Evolutionary conservation across 1,284 basidiomycete species (phyloP), one percentile per base, ranked within the genome.

Genomic region (Abortiporus biennis): DNA sequence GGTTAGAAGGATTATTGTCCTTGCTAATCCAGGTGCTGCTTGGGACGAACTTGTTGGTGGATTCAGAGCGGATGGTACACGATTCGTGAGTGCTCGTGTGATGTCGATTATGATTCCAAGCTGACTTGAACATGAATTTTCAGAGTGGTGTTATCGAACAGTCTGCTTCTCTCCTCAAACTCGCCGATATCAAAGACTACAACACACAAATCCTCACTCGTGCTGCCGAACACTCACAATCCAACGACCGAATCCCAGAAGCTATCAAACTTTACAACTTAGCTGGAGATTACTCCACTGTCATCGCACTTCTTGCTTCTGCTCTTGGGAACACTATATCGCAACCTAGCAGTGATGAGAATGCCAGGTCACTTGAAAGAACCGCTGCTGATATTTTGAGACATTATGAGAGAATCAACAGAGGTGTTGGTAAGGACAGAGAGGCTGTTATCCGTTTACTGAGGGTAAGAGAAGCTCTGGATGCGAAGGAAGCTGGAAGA

Each of bases 231-330:
- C 74, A 89, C 54, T 85, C 71, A 44, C 85, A 75, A 63, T 80
- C 81, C 50, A 85, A 83, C 52, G 83, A 85, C 54, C 85, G 88
- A 22, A 82, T 89, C 33, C 76, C 85, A 4, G 92, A 98, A 61
- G 92, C 93, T 1, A 93, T 99, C 65, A 87, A 95, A 61, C 69
- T 99, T 36, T 98, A 92, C 69, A 95, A 98, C 65, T 80, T 98
- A 27, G 92, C 94, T 0, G 89, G 91, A 29, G 90, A 96, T 49
- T 93, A 94, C 60, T 71, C 81, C 38, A 90, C 86, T 22, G 95
- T 99, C 36, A 78, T 98, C 30, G 73, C 80, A 6, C 92, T 91
- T 45, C 82, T 99, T 33, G 92, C 92, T 32, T 81, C 84, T 44
- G 89, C 92, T 3, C 73, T 99, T 0, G 92, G 93, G n/a, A 85